phyloP scores from a whole-genome alignment of 495 filamentous ascomycete genomes.

The Margaritispora aquatica region DNA sequence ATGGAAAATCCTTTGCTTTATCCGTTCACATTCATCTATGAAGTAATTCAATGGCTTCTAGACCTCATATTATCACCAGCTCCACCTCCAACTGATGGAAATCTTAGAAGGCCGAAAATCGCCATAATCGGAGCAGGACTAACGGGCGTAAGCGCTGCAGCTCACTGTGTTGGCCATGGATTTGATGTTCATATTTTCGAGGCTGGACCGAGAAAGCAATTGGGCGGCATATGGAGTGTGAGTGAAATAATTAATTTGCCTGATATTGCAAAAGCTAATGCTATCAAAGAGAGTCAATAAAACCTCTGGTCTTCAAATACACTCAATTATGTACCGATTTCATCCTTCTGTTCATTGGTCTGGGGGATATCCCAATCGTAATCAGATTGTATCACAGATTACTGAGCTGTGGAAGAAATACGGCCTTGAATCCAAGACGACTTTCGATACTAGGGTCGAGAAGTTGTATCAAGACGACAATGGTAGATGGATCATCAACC shows the following conservation, averaged over 20 bases:
- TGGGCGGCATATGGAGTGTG: conserved; percentile 85
- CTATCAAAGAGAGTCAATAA: conserved; percentile 64
- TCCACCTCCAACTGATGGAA: conserved; percentile 52
- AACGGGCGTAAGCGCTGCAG: conserved; percentile 75
- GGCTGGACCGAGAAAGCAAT: conserved; percentile 48
- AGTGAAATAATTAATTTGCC: no score
- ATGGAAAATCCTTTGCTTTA: conserved; percentile 31
- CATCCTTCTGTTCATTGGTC: conserved; percentile 71
- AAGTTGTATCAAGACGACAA: conserved; percentile 60
- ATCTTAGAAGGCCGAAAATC: conserved; percentile 54
- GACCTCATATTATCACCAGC: conserved; percentile 61
- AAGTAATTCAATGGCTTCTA: conserved; percentile 60
- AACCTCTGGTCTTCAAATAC: conserved; percentile 75
- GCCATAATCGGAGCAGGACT: conserved; percentile 81
- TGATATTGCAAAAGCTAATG: background rate
- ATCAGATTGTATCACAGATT: conserved; percentile 67
- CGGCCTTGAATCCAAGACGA: conserved; percentile 60
- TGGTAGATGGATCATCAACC: conserved; percentile 77
- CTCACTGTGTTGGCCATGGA: conserved; percentile 82
- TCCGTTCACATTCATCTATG: conserved; percentile 54
- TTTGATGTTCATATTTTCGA: conserved; percentile 80
- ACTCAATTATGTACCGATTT: conserved; percentile 85
- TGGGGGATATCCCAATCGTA: conserved; percentile 66
- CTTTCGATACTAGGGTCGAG: conserved; percentile 62
- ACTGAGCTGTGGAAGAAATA: conserved; percentile 69